A percentile compares a stretch with the other conserved stretches of the same genome.
Evolutionary conservation across 345 rosid species (phyloP).

Genomic region (Schrenkiella parvula): DNA sequence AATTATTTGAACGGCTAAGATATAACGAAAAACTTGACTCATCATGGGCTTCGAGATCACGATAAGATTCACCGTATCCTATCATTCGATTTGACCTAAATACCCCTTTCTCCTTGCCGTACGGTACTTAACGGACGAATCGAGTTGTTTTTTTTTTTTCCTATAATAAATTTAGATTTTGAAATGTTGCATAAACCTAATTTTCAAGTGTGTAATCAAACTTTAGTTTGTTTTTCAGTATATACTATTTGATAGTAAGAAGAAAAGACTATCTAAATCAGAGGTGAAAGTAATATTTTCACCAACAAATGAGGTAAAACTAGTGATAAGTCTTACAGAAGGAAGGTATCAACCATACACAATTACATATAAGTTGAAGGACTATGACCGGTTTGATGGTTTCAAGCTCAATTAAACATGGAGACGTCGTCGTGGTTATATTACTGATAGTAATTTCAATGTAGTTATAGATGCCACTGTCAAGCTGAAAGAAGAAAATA

Average conservation of each 20-base stretch:
- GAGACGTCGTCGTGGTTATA: background rate
- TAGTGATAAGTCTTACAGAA: background rate
- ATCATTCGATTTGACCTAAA: background rate
- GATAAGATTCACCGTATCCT: slow-evolving; percentile 33
- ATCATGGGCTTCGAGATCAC: slow-evolving; percentile 28
- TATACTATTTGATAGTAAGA: background rate
- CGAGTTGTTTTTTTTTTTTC: no score
- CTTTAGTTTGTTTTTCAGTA: no score
- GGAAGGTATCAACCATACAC: background rate
- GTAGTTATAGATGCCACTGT: background rate
- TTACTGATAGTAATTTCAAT: background rate
- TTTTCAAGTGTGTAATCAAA: no score
- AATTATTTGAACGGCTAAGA: slow-evolving; percentile 29
- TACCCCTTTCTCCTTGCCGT: slow-evolving; percentile 6
- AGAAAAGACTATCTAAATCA: background rate
- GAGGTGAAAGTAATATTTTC: background rate
- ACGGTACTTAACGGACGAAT: slow-evolving; percentile 17
- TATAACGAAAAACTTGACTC: background rate
- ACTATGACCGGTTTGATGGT: background rate
- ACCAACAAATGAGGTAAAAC: background rate
- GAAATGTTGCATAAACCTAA: no score
- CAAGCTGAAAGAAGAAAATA: background rate
- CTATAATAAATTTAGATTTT: no score
- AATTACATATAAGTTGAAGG: background rate
- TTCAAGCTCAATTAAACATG: background rate